Conservation (phyloP, 2,329 filamentous ascomycete genomes). For the Penicillium sp. region DNA sequence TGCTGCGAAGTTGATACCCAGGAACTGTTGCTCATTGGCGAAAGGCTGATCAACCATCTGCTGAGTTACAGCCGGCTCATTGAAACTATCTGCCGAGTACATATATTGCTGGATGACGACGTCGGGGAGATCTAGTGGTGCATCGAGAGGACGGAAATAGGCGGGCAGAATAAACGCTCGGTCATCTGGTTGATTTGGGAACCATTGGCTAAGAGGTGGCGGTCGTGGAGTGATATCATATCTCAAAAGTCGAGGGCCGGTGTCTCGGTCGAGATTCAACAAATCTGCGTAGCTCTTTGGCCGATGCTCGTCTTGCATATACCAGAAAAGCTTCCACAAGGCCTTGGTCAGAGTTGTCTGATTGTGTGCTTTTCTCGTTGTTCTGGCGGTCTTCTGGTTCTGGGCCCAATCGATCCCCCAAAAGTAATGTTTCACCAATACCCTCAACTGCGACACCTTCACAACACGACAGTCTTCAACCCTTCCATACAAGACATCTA, state of each 20-base stretch:
- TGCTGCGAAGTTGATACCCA: not conserved
- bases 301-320: constrained; percentile 21
- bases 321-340: constrained; percentile 30
- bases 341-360: not conserved
- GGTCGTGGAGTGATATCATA: constrained; percentile 10
- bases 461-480: not conserved
- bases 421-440: constrained; percentile 20
- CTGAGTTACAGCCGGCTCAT: not conserved
- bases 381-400: not conserved
- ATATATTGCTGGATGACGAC: constrained; percentile 14
- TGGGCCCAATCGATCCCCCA: constrained; percentile 28
- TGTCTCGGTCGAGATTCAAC: constrained; percentile 24
- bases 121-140: constrained; percentile 10
- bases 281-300: constrained; percentile 18
- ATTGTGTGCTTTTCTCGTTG: not conserved
- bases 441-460: not conserved
- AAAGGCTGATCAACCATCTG: not conserved
- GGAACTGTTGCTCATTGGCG: not conserved
- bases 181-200: constrained; percentile 14
- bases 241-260: constrained; percentile 34
- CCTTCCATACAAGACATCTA: not conserved
- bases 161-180: not conserved
- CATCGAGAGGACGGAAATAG: constrained; percentile 15
- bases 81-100: constrained; percentile 6
- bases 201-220: constrained; percentile 28